Percentiles rank a stretch among this genome's conserved stretches.
phyloP scores from a whole-genome alignment of 192 early-diverging fungal species.

The Backusella westeae region DNA sequence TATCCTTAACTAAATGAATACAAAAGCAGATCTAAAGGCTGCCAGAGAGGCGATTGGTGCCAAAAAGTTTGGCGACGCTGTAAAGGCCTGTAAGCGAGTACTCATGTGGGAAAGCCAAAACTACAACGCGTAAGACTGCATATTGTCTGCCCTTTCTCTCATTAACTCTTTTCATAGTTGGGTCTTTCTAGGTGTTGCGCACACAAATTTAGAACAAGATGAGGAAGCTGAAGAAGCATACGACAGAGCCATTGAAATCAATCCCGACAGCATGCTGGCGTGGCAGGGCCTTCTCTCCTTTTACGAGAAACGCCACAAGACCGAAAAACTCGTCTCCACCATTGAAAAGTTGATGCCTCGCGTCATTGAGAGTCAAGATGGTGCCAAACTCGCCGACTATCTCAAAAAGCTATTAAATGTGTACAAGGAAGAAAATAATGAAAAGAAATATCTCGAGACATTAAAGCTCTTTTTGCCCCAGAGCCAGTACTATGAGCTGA shows the following conservation, averaged over 20 bases:
- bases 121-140: constrained; percentile 50
- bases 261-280: constrained; percentile 55
- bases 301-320: constrained; percentile 54
- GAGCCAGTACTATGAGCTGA: constrained; percentile 41
- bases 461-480: constrained; percentile 43
- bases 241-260: constrained; percentile 54
- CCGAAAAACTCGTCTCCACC: constrained; percentile 28
- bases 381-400: constrained; percentile 42
- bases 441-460: constrained; percentile 32
- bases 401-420: constrained; percentile 55
- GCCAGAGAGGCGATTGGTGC: constrained; percentile 47
- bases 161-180: constrained; percentile 30
- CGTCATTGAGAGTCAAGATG: constrained; percentile 35
- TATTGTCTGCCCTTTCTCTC: neutral
- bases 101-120: constrained; percentile 47
- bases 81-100: constrained; percentile 48
- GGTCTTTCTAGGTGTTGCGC: constrained; percentile 67
- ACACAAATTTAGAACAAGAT: constrained; percentile 57
- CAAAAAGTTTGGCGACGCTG: constrained; percentile 50
- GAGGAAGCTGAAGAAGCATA: constrained; percentile 59
- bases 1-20: constrained; percentile 17
- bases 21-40: constrained; percentile 42
- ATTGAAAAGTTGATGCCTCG: constrained; percentile 38
- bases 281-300: constrained; percentile 60
- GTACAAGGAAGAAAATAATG: constrained; percentile 40